Base-by-base conservation (phyloP, 306 rosid species). In the Fragaria vesca region DNA sequence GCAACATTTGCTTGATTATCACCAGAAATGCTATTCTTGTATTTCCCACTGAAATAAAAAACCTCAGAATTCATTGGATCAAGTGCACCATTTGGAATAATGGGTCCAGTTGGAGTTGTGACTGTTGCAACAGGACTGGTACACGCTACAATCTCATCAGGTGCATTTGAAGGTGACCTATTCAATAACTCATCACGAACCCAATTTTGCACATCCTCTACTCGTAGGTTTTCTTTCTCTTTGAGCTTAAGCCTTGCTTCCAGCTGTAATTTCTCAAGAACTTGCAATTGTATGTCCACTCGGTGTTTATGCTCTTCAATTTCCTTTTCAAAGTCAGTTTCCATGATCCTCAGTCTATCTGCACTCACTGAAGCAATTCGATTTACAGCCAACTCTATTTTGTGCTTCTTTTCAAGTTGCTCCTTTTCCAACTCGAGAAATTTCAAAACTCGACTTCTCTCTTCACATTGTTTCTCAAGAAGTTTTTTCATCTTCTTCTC, bases 171-270 rank as follows among this genome's bases (percentile, higher is more conserved):
- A 78, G 70, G 76, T 71, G 62, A 45, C 54, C 72, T 66, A 81
- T 78, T 79, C 18, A 86, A 82, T 76, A 86, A 84, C 40, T 89
- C 97, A 82, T 71, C 79, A 24, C 21, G 75, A 66, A 77, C 81
- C 82, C 84, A 82, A n/a, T 90, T 82, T 72, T 83, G 61, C 77
- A 93, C 78, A 20, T 82, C 84, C 74, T 88, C 81, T 76, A 89
- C 90, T 89, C 87, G 87, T 28, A 28, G 73, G 15, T 83, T 74
- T 78, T 82, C 90, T 57, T 12, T 69, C 10, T 75, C 88, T 67
- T 43, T 71, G 57, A 88, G 74, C 81, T 63, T 88, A 80, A n/a
- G 61, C 78, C 78, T 87, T 66, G 83, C 79, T 76, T 62, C 82
- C 76, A 32, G 69, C 13, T 88, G 92, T 43, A 17, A 17, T 48